These are phyloP conservation scores for Cryptosporidium ubiquitum DNA, from an alignment of 169 alveolate genomes.

Conservation along the genomic window DNA sequence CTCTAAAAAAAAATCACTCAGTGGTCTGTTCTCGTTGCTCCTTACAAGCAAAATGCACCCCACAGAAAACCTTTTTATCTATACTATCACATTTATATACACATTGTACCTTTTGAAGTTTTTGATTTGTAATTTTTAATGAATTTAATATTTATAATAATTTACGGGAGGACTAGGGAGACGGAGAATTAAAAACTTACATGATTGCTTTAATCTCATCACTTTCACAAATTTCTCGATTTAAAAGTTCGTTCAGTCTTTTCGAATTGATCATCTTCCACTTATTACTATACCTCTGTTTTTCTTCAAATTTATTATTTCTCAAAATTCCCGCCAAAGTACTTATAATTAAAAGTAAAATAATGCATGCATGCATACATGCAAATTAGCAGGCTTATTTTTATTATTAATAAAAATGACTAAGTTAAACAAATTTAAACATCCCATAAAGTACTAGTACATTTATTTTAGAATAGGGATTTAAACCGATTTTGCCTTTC, in stretches of 20 bases:
- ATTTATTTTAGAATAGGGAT: too few species aligned
- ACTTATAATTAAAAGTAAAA: too few species aligned
- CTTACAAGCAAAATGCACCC: background rate
- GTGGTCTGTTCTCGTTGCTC: background rate
- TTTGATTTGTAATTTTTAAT: background rate
- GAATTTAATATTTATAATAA: background rate
- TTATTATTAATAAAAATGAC: too few species aligned
- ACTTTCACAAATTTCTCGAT: conserved; percentile 3
- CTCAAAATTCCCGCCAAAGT: background rate
- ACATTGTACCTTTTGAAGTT: background rate
- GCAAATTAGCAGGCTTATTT: background rate
- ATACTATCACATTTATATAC: background rate
- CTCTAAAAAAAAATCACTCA: background rate
- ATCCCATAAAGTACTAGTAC: background rate
- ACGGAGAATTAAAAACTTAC: conserved; percentile 6
- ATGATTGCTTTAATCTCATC: conserved; percentile 16
- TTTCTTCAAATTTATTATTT: background rate
- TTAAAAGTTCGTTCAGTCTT: conserved; percentile 19
- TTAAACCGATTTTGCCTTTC: background rate
- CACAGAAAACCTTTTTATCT: background rate
- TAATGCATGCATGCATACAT: background rate
- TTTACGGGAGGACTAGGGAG: background rate
- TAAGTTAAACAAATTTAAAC: too few species aligned
- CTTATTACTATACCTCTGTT: background rate
- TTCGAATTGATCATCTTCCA: conserved; percentile 38